phyloP scores from a whole-genome alignment of 23 red algal species.

The Pyropia yezoensis region DNA sequence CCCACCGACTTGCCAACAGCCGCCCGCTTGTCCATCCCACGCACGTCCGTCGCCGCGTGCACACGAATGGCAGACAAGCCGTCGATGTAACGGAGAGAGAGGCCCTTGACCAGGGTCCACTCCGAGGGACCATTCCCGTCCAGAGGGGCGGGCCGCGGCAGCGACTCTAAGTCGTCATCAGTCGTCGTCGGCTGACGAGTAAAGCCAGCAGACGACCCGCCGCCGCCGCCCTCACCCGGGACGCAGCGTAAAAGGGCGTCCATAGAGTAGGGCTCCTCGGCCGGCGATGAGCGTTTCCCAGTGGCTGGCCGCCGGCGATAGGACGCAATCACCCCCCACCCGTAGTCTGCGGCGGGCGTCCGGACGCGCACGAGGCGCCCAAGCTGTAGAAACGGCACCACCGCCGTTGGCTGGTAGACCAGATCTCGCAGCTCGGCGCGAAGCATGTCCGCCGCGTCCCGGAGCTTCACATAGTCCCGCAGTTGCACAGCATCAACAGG shows the following conservation, averaged over 20 bases:
- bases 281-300: slow-evolving; percentile 16
- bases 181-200: too few relatives aligned
- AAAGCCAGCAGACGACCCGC: neutral
- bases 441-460: slow-evolving; percentile 43
- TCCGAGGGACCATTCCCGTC: slow-evolving; percentile 1
- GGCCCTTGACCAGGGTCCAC: slow-evolving; percentile 31
- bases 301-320: slow-evolving; percentile 20
- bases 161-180: too few relatives aligned
- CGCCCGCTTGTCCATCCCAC: slow-evolving; percentile 26
- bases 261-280: slow-evolving; percentile 49
- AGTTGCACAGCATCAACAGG: slow-evolving; percentile 36
- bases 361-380: slow-evolving; percentile 48
- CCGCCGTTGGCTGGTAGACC: slow-evolving; percentile 35
- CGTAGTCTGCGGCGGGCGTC: slow-evolving; percentile 29
- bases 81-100: slow-evolving; percentile 37
- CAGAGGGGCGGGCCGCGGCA: too few relatives aligned
- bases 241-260: slow-evolving; percentile 39
- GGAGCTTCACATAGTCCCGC: slow-evolving; percentile 42
- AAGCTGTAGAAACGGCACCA: slow-evolving; percentile 55
- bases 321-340: slow-evolving; percentile 70
- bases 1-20: slow-evolving; percentile 64
- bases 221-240: slow-evolving; percentile 9
- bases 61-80: slow-evolving; percentile 72
- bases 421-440: slow-evolving; percentile 45
- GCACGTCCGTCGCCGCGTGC: slow-evolving; percentile 56